Evolutionary conservation across 2,329 filamentous ascomycete genomes (phyloP), one percentile per base, ranked within the genome.

Genomic region (Fusarium zealandicum): DNA sequence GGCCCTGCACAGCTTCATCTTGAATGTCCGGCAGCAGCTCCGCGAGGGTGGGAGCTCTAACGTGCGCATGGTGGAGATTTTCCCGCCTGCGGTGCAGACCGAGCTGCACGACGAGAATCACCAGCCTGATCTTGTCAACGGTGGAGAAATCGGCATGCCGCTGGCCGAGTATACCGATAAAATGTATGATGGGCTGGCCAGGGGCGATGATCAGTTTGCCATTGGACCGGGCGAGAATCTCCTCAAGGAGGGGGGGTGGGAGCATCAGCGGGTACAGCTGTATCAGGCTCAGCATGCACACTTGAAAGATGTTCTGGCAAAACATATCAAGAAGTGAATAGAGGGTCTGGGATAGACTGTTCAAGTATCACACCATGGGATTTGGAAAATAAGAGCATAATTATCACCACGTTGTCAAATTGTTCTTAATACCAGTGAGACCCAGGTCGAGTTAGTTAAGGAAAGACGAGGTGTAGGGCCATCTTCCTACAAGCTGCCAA

Each of bases 111-210:
- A 68, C 17, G 62, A 65, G 40, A 59, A 56, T 9, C 64, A 68
- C 22, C 67, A 68, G 30, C 59, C 66, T 42, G 65, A 67, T 45
- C 41, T 67, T 13, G 49, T 66, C 6, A 57, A 68, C 2, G 68
- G 68, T 0, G 61, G 65, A 4, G 48, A 65, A 16, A 70, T 76
- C 38, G 75, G 75, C 0, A 75, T 76, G 59, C 69, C 73, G 1
- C 59, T 77, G 30, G 69, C 18, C 1, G 67, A 75, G 20, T 84
- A 79, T 59, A 72, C 70, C 2, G 72, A 81, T 1, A 75, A 77
- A 10, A 66, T 67, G 63, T 60, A 56, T 10, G 53, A 61, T 11
- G 65, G 67, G 2, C 44, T 69, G 30, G 42, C 42, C 2, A 51
- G 32, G 36, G 66, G 64, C 0, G 46, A 63, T 22, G 66, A 67